Evolutionary conservation across 106 monocot species (phyloP), one percentile per base, ranked within the genome.

Genomic region (Dioscorea zingiberensis): DNA sequence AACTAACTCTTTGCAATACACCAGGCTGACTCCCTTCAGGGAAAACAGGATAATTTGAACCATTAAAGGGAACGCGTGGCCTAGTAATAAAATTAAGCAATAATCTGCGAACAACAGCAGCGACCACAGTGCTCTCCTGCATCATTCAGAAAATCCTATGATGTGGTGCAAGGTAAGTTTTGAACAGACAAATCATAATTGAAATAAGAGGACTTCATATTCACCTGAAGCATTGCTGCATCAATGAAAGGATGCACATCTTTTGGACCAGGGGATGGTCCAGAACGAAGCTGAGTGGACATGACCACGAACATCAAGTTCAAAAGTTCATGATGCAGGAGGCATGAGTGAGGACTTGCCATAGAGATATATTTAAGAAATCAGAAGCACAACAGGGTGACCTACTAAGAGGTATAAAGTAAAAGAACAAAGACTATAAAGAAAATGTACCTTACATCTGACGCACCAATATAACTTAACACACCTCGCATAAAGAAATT

Each of bases 201-300:
- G 51, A 51, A 51, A 51, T 51, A 9, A 13, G 51, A 19, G 51
- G 51, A 8, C 15, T 38, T 47, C 28, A 16, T 62, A 13, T 49
- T 25, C 27, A 92, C 97, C 88, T 97, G 97, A 71, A 63, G 29
- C 92, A 92, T 97, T 69, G 92, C 78, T 54, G 86, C 92, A 86
- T 92, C 97, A 71, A 97, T 71, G 71, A 88, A 92, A 51, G 92
- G 97, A 73, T 97, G 97, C 24, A 80, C 73, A 76, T 88, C 85
- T 61, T 81, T 84, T 23, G 71, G 75, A 45, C 78, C 97, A 63
- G 84, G 91, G 27, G 83, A 84, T 73, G 92, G 88, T 25, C 83
- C 86, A 67, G 88, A 86, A 75, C 88, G 70, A 47, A 97, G 86
- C 64, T 88, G 97, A 73, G 97, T 97, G 44, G 97, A 97, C 86